phyloP scores from a whole-genome alignment of 2,329 filamentous ascomycete species.

The Bipolaris sorokiniana region DNA sequence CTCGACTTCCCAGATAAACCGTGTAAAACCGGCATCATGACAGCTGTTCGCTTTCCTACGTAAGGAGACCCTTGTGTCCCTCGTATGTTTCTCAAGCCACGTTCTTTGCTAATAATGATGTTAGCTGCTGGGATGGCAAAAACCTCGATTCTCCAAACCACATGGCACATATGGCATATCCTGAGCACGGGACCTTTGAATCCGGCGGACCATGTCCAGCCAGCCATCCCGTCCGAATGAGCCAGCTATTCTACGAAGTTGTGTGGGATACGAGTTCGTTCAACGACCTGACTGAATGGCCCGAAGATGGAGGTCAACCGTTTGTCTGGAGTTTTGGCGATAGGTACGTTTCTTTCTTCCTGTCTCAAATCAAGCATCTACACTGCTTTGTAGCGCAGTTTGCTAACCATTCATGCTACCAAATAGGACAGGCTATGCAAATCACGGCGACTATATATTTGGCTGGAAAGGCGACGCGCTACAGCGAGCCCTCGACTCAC shows the following conservation, averaged over 20 bases:
- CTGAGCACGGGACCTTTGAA: slow-evolving; percentile 33
- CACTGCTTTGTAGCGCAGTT: background rate
- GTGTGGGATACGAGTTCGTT: slow-evolving; percentile 47
- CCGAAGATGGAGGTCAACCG: slow-evolving; percentile 39
- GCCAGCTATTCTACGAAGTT: slow-evolving; percentile 35
- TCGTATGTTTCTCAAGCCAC: background rate
- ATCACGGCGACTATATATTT: slow-evolving; percentile 61
- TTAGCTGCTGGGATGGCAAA: slow-evolving; percentile 32
- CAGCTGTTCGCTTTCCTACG: slow-evolving; percentile 50
- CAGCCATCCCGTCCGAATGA: slow-evolving; percentile 52
- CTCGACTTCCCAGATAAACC: slow-evolving; percentile 49
- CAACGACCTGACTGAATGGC: slow-evolving; percentile 34
- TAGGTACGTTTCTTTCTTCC: slow-evolving; percentile 31
- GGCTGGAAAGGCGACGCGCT: slow-evolving; percentile 59
- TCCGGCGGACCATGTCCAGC: slow-evolving; percentile 57
- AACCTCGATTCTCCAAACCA: slow-evolving; percentile 35
- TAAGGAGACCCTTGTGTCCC: slow-evolving; percentile 2
- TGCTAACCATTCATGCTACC: background rate
- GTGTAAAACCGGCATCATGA: slow-evolving; percentile 54
- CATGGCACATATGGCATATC: slow-evolving; percentile 43
- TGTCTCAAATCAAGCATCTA: no score
- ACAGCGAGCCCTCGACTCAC: slow-evolving; percentile 50
- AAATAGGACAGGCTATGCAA: slow-evolving; percentile 53
- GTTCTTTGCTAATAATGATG: background rate
- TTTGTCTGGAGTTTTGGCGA: slow-evolving; percentile 45